Base-by-base conservation (phyloP, 352 stramenopile genomes). In the Pythium diclinum region DNA sequence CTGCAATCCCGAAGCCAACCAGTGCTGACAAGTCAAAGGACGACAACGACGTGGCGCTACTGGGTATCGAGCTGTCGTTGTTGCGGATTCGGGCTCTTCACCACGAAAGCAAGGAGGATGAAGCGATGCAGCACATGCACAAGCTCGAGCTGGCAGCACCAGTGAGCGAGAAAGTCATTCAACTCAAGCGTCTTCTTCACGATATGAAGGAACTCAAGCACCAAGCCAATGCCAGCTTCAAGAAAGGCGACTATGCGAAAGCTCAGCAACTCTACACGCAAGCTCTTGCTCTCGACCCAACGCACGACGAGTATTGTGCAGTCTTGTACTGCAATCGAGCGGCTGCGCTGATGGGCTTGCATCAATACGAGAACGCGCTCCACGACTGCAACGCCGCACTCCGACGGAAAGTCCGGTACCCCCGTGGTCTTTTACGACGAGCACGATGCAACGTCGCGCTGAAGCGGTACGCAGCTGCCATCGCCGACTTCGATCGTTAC, bases 321-420 rank as follows among this genome's bases (percentile, higher is more conserved):
- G 75, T 91, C 40, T 79, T 95, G 49, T 89, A 87, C 48, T 91
- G 85, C 71, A 95, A 95, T 57, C 81, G 87, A 38, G 84, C 87
- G 3, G 87, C 87, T 23, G 87, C 87, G 36, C 73, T 89, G 25
- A 95, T 95, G 87, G 78, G 74, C 5, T 59, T 94, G 47, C 72
- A 85, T 32, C 71, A 78, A 23, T 92, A 78, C 59, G 70, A 85
- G 40, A 85, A 74, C 14, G 87, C 85, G 2, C 73, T 93, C 1
- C 60, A 85, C 7, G 87, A 95, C 66, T 95, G 87, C 42, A 83
- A 92, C 23, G 77, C 88, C 10, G 82, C 87, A 0, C 48, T 95
- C 36, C 67, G 81, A 60, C 73, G 81, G 11, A 89, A 92, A 46
- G 64, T 77, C 9, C 68, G 74, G 7, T 92, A 90, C 36, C 69